Evolutionary conservation across 169 alveolate species (phyloP).

Genomic region (Besnoitia besnoiti): DNA sequence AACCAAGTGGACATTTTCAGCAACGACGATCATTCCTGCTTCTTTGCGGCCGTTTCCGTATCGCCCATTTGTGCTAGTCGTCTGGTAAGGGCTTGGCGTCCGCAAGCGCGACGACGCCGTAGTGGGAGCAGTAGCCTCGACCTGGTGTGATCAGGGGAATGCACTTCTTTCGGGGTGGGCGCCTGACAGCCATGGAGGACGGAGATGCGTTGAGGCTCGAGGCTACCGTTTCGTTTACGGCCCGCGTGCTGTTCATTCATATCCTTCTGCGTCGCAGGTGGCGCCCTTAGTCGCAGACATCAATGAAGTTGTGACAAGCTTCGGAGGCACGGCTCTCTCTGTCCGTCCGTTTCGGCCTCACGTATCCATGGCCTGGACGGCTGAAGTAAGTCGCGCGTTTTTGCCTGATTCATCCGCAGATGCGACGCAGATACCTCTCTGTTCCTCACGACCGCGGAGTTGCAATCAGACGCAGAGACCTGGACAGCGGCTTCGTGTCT

Average conservation of each 20-base stretch:
- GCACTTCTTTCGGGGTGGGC: neutral
- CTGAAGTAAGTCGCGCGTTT: neutral
- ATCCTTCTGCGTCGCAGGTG: neutral
- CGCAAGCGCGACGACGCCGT: neutral
- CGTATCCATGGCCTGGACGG: slow-evolving; percentile 25
- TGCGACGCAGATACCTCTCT: neutral
- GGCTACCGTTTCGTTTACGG: neutral
- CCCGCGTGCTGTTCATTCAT: neutral
- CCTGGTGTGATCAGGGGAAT: neutral
- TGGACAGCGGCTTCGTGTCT: neutral
- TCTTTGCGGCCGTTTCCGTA: slow-evolving; percentile 12
- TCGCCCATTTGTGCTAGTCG: neutral
- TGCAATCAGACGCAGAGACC: too few species aligned
- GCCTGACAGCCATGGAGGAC: neutral
- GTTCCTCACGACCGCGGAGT: neutral
- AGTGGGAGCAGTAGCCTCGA: neutral
- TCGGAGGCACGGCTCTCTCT: slow-evolving; percentile 21
- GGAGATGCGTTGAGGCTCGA: neutral
- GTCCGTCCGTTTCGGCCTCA: slow-evolving; percentile 20
- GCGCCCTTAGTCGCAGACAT: neutral
- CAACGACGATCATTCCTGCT: slow-evolving; percentile 10
- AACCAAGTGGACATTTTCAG: neutral
- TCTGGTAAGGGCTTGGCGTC: neutral
- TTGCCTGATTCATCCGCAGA: neutral
- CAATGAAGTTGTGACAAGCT: neutral